phyloP scores from a whole-genome alignment of 2,329 filamentous ascomycete genomes.

The Exophiala xenobiotica region DNA sequence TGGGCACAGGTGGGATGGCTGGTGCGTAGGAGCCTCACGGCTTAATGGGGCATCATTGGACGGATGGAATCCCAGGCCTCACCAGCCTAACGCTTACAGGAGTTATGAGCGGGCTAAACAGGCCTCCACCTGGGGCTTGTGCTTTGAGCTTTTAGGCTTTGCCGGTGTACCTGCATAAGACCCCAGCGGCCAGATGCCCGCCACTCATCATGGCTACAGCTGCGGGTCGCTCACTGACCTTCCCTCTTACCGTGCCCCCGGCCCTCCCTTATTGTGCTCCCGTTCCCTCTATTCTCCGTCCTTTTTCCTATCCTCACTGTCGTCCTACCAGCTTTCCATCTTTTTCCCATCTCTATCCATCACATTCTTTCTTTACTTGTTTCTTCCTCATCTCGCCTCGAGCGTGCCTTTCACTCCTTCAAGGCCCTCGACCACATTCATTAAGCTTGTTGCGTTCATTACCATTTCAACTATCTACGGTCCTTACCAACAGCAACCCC shows the following conservation, averaged over 20 bases:
- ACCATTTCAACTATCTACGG: conserved; percentile 21
- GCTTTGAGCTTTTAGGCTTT: conserved; percentile 4
- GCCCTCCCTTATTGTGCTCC: conserved; percentile 31
- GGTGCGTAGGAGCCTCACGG: conserved; percentile 1
- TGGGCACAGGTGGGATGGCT: background rate
- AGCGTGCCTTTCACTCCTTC: conserved; percentile 54
- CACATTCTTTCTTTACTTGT: conserved; percentile 34
- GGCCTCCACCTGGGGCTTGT: conserved; percentile 3
- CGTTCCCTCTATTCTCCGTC: conserved; percentile 30
- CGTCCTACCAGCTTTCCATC: conserved; percentile 16
- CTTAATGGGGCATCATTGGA: background rate
- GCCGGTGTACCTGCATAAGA: conserved; percentile 10
- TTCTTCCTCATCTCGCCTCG: conserved; percentile 32
- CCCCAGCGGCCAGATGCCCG: conserved; percentile 1
- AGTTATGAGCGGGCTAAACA: background rate
- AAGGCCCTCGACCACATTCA: conserved; percentile 47
- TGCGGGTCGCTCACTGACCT: conserved; percentile 4
- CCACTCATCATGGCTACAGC: conserved; percentile 6
- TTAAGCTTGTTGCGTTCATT: conserved; percentile 25
- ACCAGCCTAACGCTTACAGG: background rate
- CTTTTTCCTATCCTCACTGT: conserved; percentile 34
- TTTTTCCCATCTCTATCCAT: conserved; percentile 33
- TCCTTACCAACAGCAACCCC: conserved; percentile 21
- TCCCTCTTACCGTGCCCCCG: conserved; percentile 1
- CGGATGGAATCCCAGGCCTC: too few relatives aligned